Base-by-base conservation (phyloP, 331 rosid species). In the Stylosanthes scabra region DNA sequence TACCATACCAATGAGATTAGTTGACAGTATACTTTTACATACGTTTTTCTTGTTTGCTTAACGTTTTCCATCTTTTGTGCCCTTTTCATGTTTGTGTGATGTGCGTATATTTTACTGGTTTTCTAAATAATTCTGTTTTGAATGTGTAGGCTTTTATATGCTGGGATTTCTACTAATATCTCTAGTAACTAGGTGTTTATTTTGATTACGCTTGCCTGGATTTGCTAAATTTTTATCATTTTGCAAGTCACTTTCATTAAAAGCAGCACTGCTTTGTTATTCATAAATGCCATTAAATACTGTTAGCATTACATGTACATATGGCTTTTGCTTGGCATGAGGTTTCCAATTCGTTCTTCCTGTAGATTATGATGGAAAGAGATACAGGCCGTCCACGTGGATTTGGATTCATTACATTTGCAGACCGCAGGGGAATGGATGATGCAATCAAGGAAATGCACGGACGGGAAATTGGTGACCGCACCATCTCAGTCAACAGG, bases 291-390 rank as follows among this genome's bases (percentile, higher is more conserved):
- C 46, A 58, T 63, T 29, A 54, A 70, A 51, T 13, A 16, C 51
- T 52, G 70, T 80, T 68, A 59, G 59, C 52, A 44, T 62, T 70
- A 59, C 71, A 51, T 66, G 67, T 51, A n/a, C 29, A 3, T 55
- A 67, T 65, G 78, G 52, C 66, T 51, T 58, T 51, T 72, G 66
- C 75, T 14, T 68, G 40, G 77, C 37, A 40, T 86, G 87, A 83
- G 75, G 57, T 80, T 74, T 61, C 66, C 74, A 75, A 56, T 41
- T 81, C 66, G 63, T 72, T 66, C 59, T 81, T 79, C 78, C 13
- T 90, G 89, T 88, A 91, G 99, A 94, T 94, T 88, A 88, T 94
- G 97, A 42, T 94, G 91, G 99, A 91, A 82, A 83, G 97, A 85
- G 99, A 91, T 63, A 90, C 97, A 15, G 91, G 95, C 29, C 91